Conservation (phyloP, 305 asterid genomes). For the Ilex paraguariensis region DNA sequence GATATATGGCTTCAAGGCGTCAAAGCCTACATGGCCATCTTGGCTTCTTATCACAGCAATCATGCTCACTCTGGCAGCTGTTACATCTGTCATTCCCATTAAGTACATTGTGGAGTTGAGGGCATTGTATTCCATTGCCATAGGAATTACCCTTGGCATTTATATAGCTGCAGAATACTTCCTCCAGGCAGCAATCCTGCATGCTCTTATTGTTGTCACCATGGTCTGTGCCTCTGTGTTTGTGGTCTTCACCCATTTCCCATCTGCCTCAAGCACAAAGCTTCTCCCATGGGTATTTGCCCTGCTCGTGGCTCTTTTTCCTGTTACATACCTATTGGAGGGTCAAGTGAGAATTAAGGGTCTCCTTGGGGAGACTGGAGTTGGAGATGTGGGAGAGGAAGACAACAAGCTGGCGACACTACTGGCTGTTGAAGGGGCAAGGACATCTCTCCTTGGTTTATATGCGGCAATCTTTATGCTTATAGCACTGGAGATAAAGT, state of each 20-base stretch:
- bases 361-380: conserved; percentile 45
- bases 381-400: conserved; percentile 59
- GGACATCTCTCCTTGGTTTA: conserved; percentile 91
- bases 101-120: conserved; percentile 85
- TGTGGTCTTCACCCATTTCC: conserved; percentile 93
- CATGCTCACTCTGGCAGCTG: conserved; percentile 89
- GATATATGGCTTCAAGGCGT: conserved; percentile 86
- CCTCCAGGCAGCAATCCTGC: conserved; percentile 82
- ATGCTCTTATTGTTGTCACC: conserved; percentile 77
- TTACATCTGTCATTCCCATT: conserved; percentile 86
- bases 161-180: conserved; percentile 93
- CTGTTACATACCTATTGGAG: conserved; percentile 91
- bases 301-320: conserved; percentile 92
- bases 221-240: conserved; percentile 88
- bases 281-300: conserved; percentile 96
- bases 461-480: conserved; percentile 96
- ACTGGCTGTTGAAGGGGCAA: conserved; percentile 94
- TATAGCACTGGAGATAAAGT: conserved; percentile 91
- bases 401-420: conserved; percentile 71
- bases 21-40: conserved; percentile 94
- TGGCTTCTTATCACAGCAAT: conserved; percentile 91
- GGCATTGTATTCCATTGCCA: conserved; percentile 62
- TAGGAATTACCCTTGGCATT: conserved; percentile 88
- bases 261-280: conserved; percentile 95
- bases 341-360: conserved; percentile 82